Base-by-base conservation (phyloP, 192 early-diverging fungal species). In the Funneliformis geosporum region DNA sequence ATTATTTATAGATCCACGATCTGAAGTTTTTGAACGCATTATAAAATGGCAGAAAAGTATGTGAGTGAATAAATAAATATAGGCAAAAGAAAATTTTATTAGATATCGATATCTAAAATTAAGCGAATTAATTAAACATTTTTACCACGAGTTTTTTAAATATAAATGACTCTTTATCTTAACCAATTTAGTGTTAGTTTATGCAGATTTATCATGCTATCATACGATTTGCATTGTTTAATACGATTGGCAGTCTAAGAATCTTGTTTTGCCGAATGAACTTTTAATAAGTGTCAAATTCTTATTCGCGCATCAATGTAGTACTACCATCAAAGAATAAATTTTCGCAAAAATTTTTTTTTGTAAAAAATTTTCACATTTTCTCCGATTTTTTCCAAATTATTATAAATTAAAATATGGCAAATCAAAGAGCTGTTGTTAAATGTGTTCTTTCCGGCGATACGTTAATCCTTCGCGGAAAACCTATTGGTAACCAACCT, bases 361-460 rank as follows among this genome's bases (percentile, higher is more conserved):
- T 55, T 55, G 16, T 6, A 55, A 55, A 55, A 55, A 55, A n/a
- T n/a, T 33, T 33, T 33, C 33, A 2, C 33, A 33, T 47, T 55
- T 55, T 55, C 16, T 55, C 33, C 33, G 33, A 33, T 0, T 33
- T 55, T 3, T 21, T 50, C 4, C 0, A 55, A 55, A 55, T 55
- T 16, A 4, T 18, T 4, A 18, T 21, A 55, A 16, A 27, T 23
- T 65, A 23, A 65, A 42, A 11, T 33, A 88, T 88, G 87, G 81
- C 84, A 18, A 23, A 74, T 76, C 85, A 87, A 50, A 89, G 86
- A 83, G 96, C 94, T 73, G 83, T 91, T 8, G 94, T 97, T 80
- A 98, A 98, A 83, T 92, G 87, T 43, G 94, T 96, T 23, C 87
- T 98, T 68, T 96, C 95, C 11, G 97, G 96, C 70, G 96, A 98